Evolutionary conservation across 441 rosid genomes (phyloP).

Genomic region (Jatropha podagrica): DNA sequence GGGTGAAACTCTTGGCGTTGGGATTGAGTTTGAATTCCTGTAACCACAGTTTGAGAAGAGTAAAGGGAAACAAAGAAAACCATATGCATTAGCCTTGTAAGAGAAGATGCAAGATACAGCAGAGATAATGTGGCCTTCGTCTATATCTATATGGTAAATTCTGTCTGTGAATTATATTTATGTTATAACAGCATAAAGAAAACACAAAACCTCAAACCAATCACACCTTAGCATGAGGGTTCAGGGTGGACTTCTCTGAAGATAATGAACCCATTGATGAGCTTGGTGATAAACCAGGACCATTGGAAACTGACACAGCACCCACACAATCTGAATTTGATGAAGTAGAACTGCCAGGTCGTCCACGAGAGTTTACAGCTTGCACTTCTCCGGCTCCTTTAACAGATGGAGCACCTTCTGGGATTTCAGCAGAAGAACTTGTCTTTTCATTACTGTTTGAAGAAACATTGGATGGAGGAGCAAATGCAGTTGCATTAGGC

Average conservation of each 20-base stretch:
- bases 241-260: constrained; percentile 76
- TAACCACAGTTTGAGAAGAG: constrained; percentile 19
- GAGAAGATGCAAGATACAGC: background rate
- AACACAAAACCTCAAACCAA: constrained; percentile 14
- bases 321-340: constrained; percentile 56
- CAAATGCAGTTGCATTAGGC: constrained; percentile 33
- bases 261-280: constrained; percentile 81
- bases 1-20: constrained; percentile 85
- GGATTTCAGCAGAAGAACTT: constrained; percentile 42
- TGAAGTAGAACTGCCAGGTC: constrained; percentile 63
- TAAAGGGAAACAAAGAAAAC: background rate
- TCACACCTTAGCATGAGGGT: constrained; percentile 85
- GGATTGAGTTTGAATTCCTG: constrained; percentile 98
- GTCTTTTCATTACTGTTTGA: constrained; percentile 44
- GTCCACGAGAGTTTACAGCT: constrained; percentile 44
- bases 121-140: background rate
- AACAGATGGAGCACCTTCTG: constrained; percentile 39
- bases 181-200: constrained; percentile 7
- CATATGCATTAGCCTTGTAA: constrained; percentile 6
- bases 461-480: constrained; percentile 35
- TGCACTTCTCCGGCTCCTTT: constrained; percentile 41
- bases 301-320: constrained; percentile 46
- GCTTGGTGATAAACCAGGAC: constrained; percentile 77
- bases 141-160: background rate
- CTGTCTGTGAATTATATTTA: background rate